Conservation (phyloP, 1,284 basidiomycete genomes). For the Cutaneotrichosporon spelunceum region DNA sequence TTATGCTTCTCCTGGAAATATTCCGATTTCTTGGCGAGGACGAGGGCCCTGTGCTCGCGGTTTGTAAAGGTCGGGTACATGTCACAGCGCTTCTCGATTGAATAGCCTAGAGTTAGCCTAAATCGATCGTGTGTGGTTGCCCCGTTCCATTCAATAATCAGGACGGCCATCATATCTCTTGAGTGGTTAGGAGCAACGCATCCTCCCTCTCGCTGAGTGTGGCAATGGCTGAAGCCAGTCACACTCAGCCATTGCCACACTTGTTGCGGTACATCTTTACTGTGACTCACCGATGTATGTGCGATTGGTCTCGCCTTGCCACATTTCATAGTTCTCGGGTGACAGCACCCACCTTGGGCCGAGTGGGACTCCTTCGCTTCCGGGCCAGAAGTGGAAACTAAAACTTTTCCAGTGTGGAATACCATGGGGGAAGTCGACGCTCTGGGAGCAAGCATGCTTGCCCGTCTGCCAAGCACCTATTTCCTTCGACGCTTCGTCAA, state of each 20-base stretch:
- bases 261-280: too few species aligned
- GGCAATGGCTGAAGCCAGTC: too few species aligned
- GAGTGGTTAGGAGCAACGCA: too few species aligned
- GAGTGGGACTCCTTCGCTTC: conserved; percentile 28
- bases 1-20: conserved; percentile 36
- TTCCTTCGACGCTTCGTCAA: conserved; percentile 15
- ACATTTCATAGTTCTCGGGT: conserved; percentile 41
- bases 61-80: conserved; percentile 11
- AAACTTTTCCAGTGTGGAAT: conserved; percentile 49
- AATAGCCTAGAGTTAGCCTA: conserved; percentile 39
- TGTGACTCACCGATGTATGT: conserved; percentile 41
- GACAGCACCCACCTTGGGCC: conserved; percentile 45
- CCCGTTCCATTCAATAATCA: too few species aligned
- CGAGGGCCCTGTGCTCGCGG: conserved; percentile 43
- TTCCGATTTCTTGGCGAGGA: conserved; percentile 44
- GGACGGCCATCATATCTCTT: too few species aligned
- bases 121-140: too few species aligned
- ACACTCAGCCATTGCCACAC: too few species aligned
- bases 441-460: conserved; percentile 24
- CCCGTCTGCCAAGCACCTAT: conserved; percentile 19
- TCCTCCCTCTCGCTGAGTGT: too few species aligned
- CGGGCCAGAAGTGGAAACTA: conserved; percentile 43
- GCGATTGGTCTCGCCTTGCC: conserved; percentile 24
- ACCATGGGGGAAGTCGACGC: conserved; percentile 28
- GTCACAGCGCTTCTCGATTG: conserved; percentile 45